Base-by-base conservation (phyloP, 495 filamentous ascomycete genomes). In the Penicillium cinerascens region DNA sequence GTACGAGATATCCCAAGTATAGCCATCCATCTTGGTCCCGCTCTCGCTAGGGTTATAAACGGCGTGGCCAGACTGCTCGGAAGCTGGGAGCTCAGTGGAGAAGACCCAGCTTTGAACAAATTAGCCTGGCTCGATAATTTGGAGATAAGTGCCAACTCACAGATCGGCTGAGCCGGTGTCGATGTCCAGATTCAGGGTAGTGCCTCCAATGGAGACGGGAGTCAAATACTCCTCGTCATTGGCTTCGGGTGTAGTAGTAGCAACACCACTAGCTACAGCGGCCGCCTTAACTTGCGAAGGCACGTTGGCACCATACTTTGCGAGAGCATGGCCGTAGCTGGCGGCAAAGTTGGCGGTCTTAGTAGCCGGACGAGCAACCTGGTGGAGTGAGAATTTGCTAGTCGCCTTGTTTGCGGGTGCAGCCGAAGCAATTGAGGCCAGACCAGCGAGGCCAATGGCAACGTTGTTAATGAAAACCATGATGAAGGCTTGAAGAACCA, bases 101-200 rank as follows among this genome's bases (percentile, higher is more conserved):
- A 79, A 82, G 26, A 79, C 74, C 78, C 77, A 81, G 17, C 70
- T 70, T 47, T 11, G 26, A 17, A 21, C 11, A 15, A 6, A 25
- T 65, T 37, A 63, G 45, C 27, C 5, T 11, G 23, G n/a, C 29
- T 15, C 26, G 10, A 23, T 13, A 0, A 4, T 21, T 33, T 17
- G 22, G 3, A 43, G 3, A 23, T 16, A 18, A 33, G 13, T 23
- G 22, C 8, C 13, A 17, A 74, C 79, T 72, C 59, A 89, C 75
- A 91, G 79, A 68, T 90, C 87, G 42, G 83, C 79, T 22, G 82
- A 86, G 1, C 87, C 87, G 26, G 87, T 88, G 64, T 91, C 87
- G 56, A 89, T 75, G 61, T 88, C 82, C 42, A 90, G 58, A 51
- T 82, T 76, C 52, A 89, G 58, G 0, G 73, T 78, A 51, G 82